Percentiles rank a stretch among this genome's conserved stretches.
These are phyloP conservation scores for Nigrograna mackinnonii DNA, from an alignment of 2,329 filamentous ascomycete species.

Conservation along the genomic window DNA sequence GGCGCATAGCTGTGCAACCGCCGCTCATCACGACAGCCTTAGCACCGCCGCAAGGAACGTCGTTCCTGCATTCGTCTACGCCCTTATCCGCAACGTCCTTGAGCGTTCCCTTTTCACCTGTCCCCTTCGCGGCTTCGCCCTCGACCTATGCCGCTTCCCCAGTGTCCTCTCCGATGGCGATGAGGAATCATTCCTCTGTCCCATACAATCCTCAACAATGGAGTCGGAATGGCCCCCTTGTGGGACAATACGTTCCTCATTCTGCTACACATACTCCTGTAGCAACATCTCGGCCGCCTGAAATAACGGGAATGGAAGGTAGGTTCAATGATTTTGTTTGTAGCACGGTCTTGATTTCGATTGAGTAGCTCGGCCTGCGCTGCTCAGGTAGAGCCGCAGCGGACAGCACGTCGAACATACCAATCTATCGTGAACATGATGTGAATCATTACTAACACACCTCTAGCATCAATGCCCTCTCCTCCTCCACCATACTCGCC, in stretches of 20 bases:
- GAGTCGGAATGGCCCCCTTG: conserved; percentile 42
- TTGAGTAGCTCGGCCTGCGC: too few relatives aligned
- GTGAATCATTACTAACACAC: conserved; percentile 14
- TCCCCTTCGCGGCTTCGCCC: conserved; percentile 35
- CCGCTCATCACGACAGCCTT: conserved; percentile 45
- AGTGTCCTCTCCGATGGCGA: conserved; percentile 39
- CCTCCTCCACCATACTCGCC: conserved; percentile 55
- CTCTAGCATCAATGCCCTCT: conserved; percentile 51
- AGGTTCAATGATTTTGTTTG: conserved; percentile 18
- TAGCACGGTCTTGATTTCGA: too few relatives aligned
- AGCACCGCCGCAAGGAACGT: conserved; percentile 35
- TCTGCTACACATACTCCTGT: conserved; percentile 28
- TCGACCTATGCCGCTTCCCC: conserved; percentile 37
- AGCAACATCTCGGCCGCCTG: conserved; percentile 34
- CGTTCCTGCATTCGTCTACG: conserved; percentile 41
- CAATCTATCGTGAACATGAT: conserved; percentile 13
- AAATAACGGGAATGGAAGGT: conserved; percentile 55
- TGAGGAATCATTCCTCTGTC: conserved; percentile 32
- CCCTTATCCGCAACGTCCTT: conserved; percentile 42
- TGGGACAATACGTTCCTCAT: conserved; percentile 42
- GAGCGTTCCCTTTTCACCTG: conserved; percentile 41
- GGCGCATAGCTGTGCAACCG: conserved; percentile 45
- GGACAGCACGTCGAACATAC: too few relatives aligned
- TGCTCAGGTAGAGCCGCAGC: too few relatives aligned
- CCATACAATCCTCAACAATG: conserved; percentile 57